A percentile compares a stretch with the other conserved stretches of the same genome.
Conservation (phyloP, 345 rosid genomes). For the Populus deltoides region DNA sequence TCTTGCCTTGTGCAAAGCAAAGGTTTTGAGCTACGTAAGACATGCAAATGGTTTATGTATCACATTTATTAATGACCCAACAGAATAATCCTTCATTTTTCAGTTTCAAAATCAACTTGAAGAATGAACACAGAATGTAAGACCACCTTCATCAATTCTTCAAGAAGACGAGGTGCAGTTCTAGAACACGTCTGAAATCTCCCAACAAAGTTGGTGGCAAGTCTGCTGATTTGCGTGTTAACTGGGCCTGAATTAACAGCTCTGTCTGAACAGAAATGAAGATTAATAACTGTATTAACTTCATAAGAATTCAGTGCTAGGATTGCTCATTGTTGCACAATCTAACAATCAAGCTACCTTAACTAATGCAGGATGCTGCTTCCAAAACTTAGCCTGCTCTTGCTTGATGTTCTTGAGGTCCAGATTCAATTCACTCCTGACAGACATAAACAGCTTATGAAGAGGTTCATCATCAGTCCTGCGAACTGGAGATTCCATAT, state of each 20-base stretch:
- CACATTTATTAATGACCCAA: neutral
- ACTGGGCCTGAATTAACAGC: slow-evolving; percentile 94
- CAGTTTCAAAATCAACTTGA: neutral
- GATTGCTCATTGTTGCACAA: slow-evolving; percentile 4
- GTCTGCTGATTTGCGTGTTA: slow-evolving; percentile 70
- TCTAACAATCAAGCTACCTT: slow-evolving; percentile 50
- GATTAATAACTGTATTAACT: slow-evolving; percentile 8
- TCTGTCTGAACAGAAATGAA: slow-evolving; percentile 58
- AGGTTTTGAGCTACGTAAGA: neutral
- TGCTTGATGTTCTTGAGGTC: slow-evolving; percentile 95
- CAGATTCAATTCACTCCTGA: slow-evolving; percentile 91
- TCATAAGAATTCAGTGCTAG: neutral
- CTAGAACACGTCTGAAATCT: slow-evolving; percentile 84
- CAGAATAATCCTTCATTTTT: neutral
- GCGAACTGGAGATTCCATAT: slow-evolving; percentile 94
- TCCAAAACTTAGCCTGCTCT: slow-evolving; percentile 99
- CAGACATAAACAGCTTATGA: slow-evolving; percentile 91
- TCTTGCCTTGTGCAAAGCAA: neutral
- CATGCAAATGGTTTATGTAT: neutral
- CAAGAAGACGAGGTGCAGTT: slow-evolving; percentile 96
- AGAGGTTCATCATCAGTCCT: slow-evolving; percentile 95
- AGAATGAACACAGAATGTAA: neutral
- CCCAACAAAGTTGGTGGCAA: slow-evolving; percentile 71
- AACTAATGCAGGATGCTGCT: slow-evolving; percentile 94
- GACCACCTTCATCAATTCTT: slow-evolving; percentile 85